phyloP scores from a whole-genome alignment of 495 filamentous ascomycete species.

The Penicillium pulvis region DNA sequence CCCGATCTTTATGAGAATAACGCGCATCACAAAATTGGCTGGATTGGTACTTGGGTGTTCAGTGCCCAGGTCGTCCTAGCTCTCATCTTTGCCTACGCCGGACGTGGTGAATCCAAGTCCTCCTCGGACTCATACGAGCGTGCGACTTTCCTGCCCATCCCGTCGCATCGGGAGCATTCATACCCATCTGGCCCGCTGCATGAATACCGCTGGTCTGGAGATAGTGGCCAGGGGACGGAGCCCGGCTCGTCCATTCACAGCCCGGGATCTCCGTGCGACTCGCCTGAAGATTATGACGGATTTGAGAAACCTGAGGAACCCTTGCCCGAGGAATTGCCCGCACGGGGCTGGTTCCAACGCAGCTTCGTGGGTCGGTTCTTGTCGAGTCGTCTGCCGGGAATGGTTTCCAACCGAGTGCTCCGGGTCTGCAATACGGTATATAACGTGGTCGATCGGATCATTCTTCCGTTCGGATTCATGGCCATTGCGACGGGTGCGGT shows the following conservation, averaged over 20 bases:
- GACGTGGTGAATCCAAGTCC: slow-evolving; percentile 36
- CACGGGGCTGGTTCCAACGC: slow-evolving; percentile 48
- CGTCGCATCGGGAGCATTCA: slow-evolving; percentile 60
- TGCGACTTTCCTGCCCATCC: slow-evolving; percentile 65
- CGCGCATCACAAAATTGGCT: slow-evolving; percentile 86
- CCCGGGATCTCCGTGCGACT: slow-evolving; percentile 57
- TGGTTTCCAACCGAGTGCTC: slow-evolving; percentile 63
- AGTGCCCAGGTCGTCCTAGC: slow-evolving; percentile 68
- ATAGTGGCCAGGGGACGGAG: slow-evolving; percentile 90
- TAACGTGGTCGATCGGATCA: slow-evolving; percentile 59
- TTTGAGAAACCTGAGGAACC: slow-evolving; percentile 58
- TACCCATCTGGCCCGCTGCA: slow-evolving; percentile 44
- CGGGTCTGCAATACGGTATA: slow-evolving; percentile 60
- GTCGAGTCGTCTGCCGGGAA: slow-evolving; percentile 48
- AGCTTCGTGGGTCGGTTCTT: slow-evolving; percentile 50
- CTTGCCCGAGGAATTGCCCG: slow-evolving; percentile 30
- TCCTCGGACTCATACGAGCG: slow-evolving; percentile 37
- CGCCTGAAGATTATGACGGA: slow-evolving; percentile 54
- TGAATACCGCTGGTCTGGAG: slow-evolving; percentile 70
- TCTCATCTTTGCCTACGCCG: slow-evolving; percentile 57
- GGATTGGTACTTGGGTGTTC: slow-evolving; percentile 76
- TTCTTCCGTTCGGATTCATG: slow-evolving; percentile 66
- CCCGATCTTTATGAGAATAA: slow-evolving; percentile 90
- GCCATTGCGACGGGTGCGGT: slow-evolving; percentile 65
- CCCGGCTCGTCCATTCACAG: slow-evolving; percentile 68